Base-by-base conservation (phyloP, 306 rosid species). In the Clitoria ternatea region DNA sequence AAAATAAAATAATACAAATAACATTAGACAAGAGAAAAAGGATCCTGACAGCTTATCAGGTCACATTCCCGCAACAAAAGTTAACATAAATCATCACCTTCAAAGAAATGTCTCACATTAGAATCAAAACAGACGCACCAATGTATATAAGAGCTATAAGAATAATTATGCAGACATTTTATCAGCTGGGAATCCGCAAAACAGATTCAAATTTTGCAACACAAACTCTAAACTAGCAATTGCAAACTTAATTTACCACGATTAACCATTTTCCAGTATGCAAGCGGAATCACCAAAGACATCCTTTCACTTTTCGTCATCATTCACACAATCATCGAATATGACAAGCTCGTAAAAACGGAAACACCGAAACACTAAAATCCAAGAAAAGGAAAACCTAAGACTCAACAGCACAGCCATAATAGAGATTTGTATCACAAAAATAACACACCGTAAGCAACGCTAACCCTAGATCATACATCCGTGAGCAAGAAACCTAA, bases 401-500 rank as follows among this genome's bases (percentile, higher is more conserved):
- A 69, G 1, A 17, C 29, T 20, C 7, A 70, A 52, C 40, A 12
- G 19, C 66, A 39, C 66, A 40, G 17, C 44, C 40, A 3, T 0
- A 36, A 56, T 53, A 22, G 10, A 3, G 49, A 35, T n/a, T 42
- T 7, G 18, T 36, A 61, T 36, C n/a, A 13, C 30, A 24, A 10
- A 2, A 43, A 24, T 3, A 20, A 23, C 13, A 59, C 5, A 1
- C 2, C 40, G 14, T 30, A 22, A 59, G 14, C 13, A 68, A 39
- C 1, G 54, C 20, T 40, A 64, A 18, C 15, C 19, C 13, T 49
- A 64, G 20, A 26, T 19, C 15, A 11, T 4, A 4, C 0, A 12
- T 50, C 19, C 61, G 57, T 1, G 32, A 39, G 8, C 4, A 11
- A 61, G 14, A 81, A 76, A 81, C 78, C 79, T 71, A 66, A 76